Percentiles rank a stretch among this genome's conserved stretches.
Evolutionary conservation across 257 asterid species (phyloP).

Genomic region (Anisodus acutangulus): DNA sequence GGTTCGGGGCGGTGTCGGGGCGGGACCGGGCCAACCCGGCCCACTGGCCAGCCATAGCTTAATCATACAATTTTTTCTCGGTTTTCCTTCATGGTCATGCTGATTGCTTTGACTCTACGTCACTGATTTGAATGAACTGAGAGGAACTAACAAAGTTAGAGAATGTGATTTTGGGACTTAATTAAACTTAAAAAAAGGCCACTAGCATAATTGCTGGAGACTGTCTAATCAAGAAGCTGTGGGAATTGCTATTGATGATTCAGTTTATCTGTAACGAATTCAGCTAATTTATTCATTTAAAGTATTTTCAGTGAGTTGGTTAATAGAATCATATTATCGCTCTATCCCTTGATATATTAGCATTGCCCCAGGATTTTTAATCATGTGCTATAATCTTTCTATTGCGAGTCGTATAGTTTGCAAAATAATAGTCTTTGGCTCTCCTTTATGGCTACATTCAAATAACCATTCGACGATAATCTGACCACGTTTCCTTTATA

Average conservation of each 20-base stretch:
- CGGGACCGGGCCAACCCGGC: too few relatives aligned
- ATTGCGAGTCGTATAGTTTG: not conserved
- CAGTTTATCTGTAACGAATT: not conserved
- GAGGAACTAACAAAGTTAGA: not conserved
- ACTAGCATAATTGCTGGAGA: not conserved
- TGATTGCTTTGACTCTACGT: conserved; percentile 2
- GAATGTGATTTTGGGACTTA: not conserved
- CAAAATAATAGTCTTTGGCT: not conserved
- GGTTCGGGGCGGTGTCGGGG: too few relatives aligned
- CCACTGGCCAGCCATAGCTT: too few relatives aligned
- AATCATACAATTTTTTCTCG: not conserved
- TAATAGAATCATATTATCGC: not conserved
- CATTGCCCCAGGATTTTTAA: not conserved
- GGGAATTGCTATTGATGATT: not conserved
- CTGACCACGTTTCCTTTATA: conserved; percentile 44
- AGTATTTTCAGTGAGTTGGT: not conserved
- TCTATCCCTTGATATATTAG: not conserved
- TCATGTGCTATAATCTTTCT: conserved; percentile 15
- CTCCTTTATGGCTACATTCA: not conserved
- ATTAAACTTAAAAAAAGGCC: not conserved
- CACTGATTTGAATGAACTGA: not conserved
- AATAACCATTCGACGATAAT: not conserved
- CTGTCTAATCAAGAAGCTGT: not conserved
- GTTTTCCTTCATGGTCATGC: not conserved
- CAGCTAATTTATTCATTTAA: not conserved